Conservation (phyloP, 441 rosid genomes). For the Pelargonium citronellum region DNA sequence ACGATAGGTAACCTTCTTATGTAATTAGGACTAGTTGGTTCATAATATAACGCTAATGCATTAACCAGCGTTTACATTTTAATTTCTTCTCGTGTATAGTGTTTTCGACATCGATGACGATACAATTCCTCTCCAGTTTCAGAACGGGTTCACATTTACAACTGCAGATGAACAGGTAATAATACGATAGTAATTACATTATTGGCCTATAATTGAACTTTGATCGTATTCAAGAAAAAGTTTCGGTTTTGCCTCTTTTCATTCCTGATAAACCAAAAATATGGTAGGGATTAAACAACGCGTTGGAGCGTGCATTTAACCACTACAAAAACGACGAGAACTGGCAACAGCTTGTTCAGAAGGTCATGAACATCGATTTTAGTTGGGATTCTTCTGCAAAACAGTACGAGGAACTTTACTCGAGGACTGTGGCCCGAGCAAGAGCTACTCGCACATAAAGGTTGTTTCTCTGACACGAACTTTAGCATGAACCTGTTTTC, state of each 20-base stretch:
- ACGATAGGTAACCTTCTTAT: slow-evolving; percentile 57
- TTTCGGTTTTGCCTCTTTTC: not conserved
- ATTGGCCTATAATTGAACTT: too few relatives aligned
- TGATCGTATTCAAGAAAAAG: too few relatives aligned
- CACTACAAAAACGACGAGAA: slow-evolving; percentile 43
- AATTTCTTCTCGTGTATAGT: slow-evolving; percentile 32
- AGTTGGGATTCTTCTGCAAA: slow-evolving; percentile 77
- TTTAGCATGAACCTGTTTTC: too few relatives aligned
- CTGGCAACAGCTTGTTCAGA: slow-evolving; percentile 60
- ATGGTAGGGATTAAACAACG: slow-evolving; percentile 52
- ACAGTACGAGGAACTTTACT: slow-evolving; percentile 77
- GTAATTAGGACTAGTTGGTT: not conserved
- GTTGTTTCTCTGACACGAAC: not conserved
- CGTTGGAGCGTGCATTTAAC: slow-evolving; percentile 65
- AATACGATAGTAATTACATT: too few relatives aligned
- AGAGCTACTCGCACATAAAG: slow-evolving; percentile 30
- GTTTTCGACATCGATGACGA: slow-evolving; percentile 82
- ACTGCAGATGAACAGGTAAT: slow-evolving; percentile 74
- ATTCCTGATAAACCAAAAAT: not conserved
- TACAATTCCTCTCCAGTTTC: slow-evolving; percentile 57
- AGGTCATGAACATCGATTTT: slow-evolving; percentile 70
- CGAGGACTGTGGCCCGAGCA: slow-evolving; percentile 60
- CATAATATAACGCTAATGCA: not conserved
- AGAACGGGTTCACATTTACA: slow-evolving; percentile 67
- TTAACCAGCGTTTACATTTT: slow-evolving; percentile 10